Evolutionary conservation across 768 basidiomycete genomes (phyloP).

Genomic region (Hortiboletus campestris): DNA sequence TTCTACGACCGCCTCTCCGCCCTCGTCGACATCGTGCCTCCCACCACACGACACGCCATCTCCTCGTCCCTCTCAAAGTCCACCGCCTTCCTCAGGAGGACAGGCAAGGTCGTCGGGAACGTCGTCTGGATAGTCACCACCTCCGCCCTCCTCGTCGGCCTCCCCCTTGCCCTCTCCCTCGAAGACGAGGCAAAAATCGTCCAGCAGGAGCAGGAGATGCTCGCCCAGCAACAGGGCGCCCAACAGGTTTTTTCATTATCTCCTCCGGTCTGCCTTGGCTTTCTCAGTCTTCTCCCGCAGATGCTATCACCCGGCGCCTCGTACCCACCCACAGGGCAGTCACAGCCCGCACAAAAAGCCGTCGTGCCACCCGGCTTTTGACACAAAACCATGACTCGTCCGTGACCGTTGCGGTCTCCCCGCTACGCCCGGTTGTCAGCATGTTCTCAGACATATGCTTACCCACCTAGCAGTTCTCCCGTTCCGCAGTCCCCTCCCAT

Average conservation of each 20-base stretch:
- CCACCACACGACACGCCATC: slow-evolving; percentile 79
- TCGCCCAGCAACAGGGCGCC: slow-evolving; percentile 89
- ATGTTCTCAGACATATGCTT: neutral
- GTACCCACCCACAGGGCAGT: slow-evolving; percentile 39
- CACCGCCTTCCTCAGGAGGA: slow-evolving; percentile 60
- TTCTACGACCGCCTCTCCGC: slow-evolving; percentile 85
- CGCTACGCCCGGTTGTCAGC: no score
- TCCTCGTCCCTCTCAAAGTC: slow-evolving; percentile 58
- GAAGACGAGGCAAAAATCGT: slow-evolving; percentile 97
- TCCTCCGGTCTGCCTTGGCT: neutral
- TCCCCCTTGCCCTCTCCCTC: slow-evolving; percentile 88
- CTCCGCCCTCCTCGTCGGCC: slow-evolving; percentile 86
- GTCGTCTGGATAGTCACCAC: slow-evolving; percentile 95
- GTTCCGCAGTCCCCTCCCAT: slow-evolving; percentile 12
- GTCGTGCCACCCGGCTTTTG: slow-evolving; percentile 87
- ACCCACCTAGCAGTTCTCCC: slow-evolving; percentile 16
- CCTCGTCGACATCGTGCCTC: slow-evolving; percentile 94
- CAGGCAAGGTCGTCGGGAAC: slow-evolving; percentile 76
- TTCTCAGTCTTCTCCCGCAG: slow-evolving; percentile 37
- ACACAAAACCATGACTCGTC: slow-evolving; percentile 11
- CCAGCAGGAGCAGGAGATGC: slow-evolving; percentile 90
- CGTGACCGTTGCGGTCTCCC: no score
- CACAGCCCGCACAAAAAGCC: slow-evolving; percentile 42
- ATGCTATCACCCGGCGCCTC: slow-evolving; percentile 60
- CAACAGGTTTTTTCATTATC: slow-evolving; percentile 64